phyloP scores from a whole-genome alignment of 2,329 filamentous ascomycete species.

The Aspergillus sp. region DNA sequence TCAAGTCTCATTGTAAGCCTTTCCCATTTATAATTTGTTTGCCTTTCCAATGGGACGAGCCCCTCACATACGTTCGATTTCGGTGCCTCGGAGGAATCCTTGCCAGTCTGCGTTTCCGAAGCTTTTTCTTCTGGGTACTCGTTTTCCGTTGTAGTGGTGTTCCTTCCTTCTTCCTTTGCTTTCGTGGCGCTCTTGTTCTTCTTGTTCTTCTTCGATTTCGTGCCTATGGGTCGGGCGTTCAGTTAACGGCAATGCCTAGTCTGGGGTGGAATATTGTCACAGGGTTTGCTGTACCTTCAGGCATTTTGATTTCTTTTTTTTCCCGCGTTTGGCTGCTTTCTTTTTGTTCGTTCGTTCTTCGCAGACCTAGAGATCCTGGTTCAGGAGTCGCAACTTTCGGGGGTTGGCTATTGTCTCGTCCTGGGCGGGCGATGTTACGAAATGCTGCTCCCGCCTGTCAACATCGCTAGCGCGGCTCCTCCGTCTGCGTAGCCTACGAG shows the following conservation, averaged over 20 bases:
- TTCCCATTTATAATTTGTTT: neutral
- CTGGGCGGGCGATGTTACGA: slow-evolving; percentile 5
- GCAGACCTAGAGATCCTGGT: neutral
- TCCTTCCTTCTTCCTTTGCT: slow-evolving; percentile 31
- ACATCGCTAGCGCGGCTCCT: slow-evolving; percentile 25
- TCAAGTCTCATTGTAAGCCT: slow-evolving; percentile 12
- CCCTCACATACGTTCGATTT: slow-evolving; percentile 8
- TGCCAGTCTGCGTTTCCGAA: slow-evolving; percentile 22
- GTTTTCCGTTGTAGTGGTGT: slow-evolving; percentile 14
- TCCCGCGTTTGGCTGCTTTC: neutral
- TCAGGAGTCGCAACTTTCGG: neutral
- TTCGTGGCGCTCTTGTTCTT: slow-evolving; percentile 48
- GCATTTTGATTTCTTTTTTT: slow-evolving; percentile 11
- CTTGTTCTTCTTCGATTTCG: slow-evolving; percentile 51
- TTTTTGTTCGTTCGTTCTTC: neutral
- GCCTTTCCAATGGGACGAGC: neutral
- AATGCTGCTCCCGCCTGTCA: slow-evolving; percentile 22
- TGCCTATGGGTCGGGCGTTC: slow-evolving; percentile 22
- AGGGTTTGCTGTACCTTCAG: slow-evolving; percentile 10
- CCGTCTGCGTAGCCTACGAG: too few species aligned
- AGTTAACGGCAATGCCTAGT: slow-evolving; percentile 13
- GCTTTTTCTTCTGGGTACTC: slow-evolving; percentile 8
- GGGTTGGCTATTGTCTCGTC: neutral
- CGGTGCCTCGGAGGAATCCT: slow-evolving; percentile 21
- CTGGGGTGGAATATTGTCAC: neutral